Evolutionary conservation across 192 early-diverging fungal genomes (phyloP), one percentile per base, ranked within the genome.

Genomic region (Podila epicladia): DNA sequence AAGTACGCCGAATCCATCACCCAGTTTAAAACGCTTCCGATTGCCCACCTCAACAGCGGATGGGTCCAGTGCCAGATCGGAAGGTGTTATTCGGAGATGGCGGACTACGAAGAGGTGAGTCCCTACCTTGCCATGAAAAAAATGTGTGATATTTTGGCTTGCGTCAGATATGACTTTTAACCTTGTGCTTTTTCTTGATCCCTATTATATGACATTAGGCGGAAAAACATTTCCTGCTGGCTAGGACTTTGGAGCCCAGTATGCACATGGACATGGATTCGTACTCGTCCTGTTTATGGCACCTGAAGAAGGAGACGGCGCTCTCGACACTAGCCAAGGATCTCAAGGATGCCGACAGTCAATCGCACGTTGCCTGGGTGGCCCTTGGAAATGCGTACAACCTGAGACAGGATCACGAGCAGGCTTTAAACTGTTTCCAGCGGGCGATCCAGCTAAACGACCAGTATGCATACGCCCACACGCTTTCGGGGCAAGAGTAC

Each of bases 231-330:
- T 93, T 93, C 73, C 67, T 63, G 12, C 74, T 72, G 0, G 87
- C 87, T 15, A 85, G 93, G 29, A 58, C 86, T 17, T 33, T 92
- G 37, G 95, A 95, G 45, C 92, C 94, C 11, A 91, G 88, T 74
- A 88, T 93, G 5, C 70, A 91, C 31, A 87, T 89, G 35, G 92
- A 92, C 55, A 93, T 97, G 93, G 97, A 98, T 64, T 74, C 91
- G 9, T 97, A 93, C 71, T 95, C 94, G 22, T 93, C 93, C 13
- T 86, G 91, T 33, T 74, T 98, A 48, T 98, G 97, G 97, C 96
- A 97, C 69, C 75, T 94, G 61, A 87, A 87, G 58, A 86, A 91
- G 69, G 92, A 94, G 29, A 88, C 89, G n/a, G 82, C 75, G 48
- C 85, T 97, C 51, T 91, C 92, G 15, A 85, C 87, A 57, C 83